Evolutionary conservation across 2,329 filamentous ascomycete species (phyloP), one percentile per base, ranked within the genome.

Genomic region (Cladophialophora exuberans): DNA sequence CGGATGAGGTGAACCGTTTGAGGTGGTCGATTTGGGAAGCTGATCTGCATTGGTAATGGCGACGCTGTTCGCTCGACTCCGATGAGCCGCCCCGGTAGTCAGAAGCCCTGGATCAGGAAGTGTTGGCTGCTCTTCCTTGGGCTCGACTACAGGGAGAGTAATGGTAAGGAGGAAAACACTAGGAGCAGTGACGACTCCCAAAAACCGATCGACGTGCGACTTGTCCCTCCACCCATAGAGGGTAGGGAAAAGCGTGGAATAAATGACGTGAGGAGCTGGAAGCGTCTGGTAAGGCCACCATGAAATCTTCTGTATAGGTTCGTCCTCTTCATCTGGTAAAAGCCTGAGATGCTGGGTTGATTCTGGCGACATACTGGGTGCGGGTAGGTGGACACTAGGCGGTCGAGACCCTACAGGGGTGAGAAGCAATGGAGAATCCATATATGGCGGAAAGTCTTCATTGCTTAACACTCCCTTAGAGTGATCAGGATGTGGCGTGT

Each of bases 71-170:
- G 57, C 59, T 23, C 57, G 48, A 23, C 56, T 60, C 10, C 53
- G 61, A 18, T 48, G 41, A 4, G 39, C 51, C 7, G 28, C 56
- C 5, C 46, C 54, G 2, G 64, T 61, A 4, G 62, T 59, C 18
- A 65, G 42, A 15, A 65, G 36, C 17, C 54, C 60, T 7, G 57
- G 56, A 13, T 70, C 67, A 6, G 73, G 69, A 3, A 79, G 76
- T 4, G 72, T 72, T 2, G 76, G 72, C 10, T 84, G 81, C 6
- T 80, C 68, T 30, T 72, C 78, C 17, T 83, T 79, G 1, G 83
- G 82, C 65, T 97, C 93, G 4, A 96, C 89, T 0, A 99, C 91
- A 0, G 95, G 94, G 3, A 99, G 72, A 0, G 94, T 99, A 42
- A 94, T 84, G 0, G 93, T 93, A 3, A 99, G 79, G 2, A 97